A percentile compares a stretch with the other conserved stretches of the same genome.
These are phyloP conservation scores for Calonectria ilicicola DNA, from an alignment of 2,329 filamentous ascomycete species.

Conservation along the genomic window DNA sequence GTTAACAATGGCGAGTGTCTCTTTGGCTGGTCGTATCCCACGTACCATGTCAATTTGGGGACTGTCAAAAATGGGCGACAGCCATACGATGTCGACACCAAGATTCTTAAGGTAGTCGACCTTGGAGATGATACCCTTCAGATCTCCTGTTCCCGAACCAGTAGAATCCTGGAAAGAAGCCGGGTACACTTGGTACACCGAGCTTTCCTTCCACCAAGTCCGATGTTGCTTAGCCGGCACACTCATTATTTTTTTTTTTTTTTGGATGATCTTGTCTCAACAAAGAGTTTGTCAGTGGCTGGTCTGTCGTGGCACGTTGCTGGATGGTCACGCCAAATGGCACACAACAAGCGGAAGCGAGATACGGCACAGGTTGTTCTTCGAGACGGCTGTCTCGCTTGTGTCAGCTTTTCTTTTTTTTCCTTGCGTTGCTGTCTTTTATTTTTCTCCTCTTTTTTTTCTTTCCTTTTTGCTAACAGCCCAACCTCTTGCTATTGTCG, in stretches of 20 bases:
- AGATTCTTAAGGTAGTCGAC: conserved; percentile 67
- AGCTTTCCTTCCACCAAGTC: conserved; percentile 71
- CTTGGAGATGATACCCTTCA: conserved; percentile 68
- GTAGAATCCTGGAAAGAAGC: conserved; percentile 72
- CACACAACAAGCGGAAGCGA: conserved; percentile 20
- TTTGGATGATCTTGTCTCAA: conserved; percentile 3
- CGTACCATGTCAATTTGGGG: conserved; percentile 74
- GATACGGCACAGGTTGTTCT: conserved; percentile 19
- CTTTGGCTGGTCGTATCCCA: conserved; percentile 65
- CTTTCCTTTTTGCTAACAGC: neutral
- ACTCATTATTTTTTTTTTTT: conserved; percentile 37
- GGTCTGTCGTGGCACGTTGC: conserved; percentile 18
- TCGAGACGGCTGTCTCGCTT: conserved; percentile 5
- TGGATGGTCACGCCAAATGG: conserved; percentile 23
- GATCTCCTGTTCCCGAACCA: conserved; percentile 66
- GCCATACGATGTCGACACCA: conserved; percentile 71
- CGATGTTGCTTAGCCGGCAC: conserved; percentile 39
- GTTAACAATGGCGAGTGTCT: neutral
- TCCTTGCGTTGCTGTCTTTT: neutral
- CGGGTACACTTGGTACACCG: conserved; percentile 72
- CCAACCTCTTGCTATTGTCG: neutral
- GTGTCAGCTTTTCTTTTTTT: neutral
- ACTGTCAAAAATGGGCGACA: conserved; percentile 60
- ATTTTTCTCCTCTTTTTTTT: neutral
- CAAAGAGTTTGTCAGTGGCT: neutral